Conservation (phyloP, 164 flowering plant genomes). For the Stephania japonica region DNA sequence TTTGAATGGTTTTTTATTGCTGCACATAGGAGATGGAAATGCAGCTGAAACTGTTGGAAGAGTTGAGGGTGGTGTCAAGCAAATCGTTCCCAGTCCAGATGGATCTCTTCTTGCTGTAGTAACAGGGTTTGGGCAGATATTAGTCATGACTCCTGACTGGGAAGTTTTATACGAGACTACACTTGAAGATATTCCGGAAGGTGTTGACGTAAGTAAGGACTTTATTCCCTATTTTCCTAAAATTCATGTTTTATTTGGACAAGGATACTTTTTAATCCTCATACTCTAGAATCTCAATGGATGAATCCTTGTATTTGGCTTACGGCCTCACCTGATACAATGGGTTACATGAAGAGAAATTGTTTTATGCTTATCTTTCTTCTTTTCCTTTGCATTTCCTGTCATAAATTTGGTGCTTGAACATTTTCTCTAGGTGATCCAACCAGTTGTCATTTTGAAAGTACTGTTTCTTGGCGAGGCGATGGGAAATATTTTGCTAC, state of each 20-base stretch:
- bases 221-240: constrained; percentile 13
- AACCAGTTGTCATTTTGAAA: constrained; percentile 20
- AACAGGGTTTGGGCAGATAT: constrained; percentile 68
- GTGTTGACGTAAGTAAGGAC: constrained; percentile 65
- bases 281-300: neutral
- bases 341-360: neutral
- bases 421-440: constrained; percentile 32
- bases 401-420: constrained; percentile 8
- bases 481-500: constrained; percentile 94
- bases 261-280: too few species aligned
- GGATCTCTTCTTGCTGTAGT: constrained; percentile 80
- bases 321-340: too few species aligned
- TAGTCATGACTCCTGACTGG: constrained; percentile 96
- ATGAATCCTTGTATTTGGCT: neutral
- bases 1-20: constrained; percentile 49
- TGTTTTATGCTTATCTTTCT: neutral
- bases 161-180: constrained; percentile 74
- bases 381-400: neutral
- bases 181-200: constrained; percentile 50
- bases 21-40: constrained; percentile 47
- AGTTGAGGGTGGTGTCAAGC: constrained; percentile 84
- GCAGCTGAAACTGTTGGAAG: constrained; percentile 73
- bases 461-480: constrained; percentile 82
- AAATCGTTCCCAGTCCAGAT: constrained; percentile 89
- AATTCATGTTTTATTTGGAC: neutral